Evolutionary conservation across 768 basidiomycete species (phyloP).

Genomic region (Crepidotus variabilis): DNA sequence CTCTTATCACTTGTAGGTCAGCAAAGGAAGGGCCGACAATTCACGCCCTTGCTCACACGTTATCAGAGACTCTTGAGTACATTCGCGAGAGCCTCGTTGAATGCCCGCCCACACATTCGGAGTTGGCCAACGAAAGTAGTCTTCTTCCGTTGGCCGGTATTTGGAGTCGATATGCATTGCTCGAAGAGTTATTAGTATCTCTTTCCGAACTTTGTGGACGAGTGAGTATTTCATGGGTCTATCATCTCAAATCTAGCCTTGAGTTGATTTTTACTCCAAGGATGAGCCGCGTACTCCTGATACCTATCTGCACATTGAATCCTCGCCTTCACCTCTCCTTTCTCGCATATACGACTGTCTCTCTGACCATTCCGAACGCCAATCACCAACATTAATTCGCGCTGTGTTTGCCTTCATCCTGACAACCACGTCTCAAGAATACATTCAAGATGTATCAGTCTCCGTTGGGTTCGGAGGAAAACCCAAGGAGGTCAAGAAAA

Average conservation of each 20-base stretch:
- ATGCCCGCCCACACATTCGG: slow-evolving; percentile 31
- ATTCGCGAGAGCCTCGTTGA: slow-evolving; percentile 43
- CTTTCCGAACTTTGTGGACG: slow-evolving; percentile 56
- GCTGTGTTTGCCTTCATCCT: slow-evolving; percentile 69
- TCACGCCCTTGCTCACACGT: slow-evolving; percentile 63
- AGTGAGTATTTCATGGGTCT: slow-evolving; percentile 35
- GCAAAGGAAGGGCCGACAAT: slow-evolving; percentile 48
- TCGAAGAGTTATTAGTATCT: slow-evolving; percentile 46
- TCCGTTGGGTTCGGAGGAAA: slow-evolving; percentile 53
- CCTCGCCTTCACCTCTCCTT: slow-evolving; percentile 47
- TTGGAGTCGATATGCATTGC: slow-evolving; percentile 47
- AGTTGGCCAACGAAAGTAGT: slow-evolving; percentile 10
- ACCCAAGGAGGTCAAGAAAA: slow-evolving; percentile 21
- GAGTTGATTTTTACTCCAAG: slow-evolving; percentile 18
- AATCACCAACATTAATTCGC: slow-evolving; percentile 42
- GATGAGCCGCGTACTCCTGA: slow-evolving; percentile 27
- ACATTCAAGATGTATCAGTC: slow-evolving; percentile 52
- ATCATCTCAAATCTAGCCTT: not conserved
- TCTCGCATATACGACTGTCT: slow-evolving; percentile 60
- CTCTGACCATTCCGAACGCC: slow-evolving; percentile 46
- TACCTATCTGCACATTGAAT: slow-evolving; percentile 40
- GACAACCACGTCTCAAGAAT: slow-evolving; percentile 57
- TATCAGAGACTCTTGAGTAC: slow-evolving; percentile 51
- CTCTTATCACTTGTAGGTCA: slow-evolving; percentile 29
- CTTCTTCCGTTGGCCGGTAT: slow-evolving; percentile 32